These are phyloP conservation scores for Rhododendron mucronatum DNA, from an alignment of 148 eudicot genomes.

Conservation along the genomic window DNA sequence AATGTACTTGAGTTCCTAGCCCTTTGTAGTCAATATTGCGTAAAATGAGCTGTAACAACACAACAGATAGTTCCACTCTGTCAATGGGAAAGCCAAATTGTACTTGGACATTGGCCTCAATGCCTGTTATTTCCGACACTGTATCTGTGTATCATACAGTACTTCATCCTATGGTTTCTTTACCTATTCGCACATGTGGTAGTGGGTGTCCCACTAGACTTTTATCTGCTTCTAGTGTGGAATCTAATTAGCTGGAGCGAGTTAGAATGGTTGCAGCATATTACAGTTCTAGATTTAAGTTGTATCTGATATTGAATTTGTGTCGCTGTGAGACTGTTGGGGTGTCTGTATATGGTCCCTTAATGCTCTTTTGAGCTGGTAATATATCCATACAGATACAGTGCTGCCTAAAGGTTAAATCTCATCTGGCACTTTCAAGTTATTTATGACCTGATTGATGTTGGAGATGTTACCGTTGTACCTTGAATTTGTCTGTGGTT, in stretches of 20 bases:
- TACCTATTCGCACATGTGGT: background rate
- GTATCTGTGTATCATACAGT: background rate
- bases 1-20: background rate
- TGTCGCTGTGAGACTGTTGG: background rate
- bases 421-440: constrained; percentile 5
- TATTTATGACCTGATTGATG: background rate
- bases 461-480: background rate
- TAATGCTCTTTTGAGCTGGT: background rate
- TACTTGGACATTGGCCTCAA: background rate
- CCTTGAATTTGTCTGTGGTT: background rate
- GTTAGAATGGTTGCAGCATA: background rate
- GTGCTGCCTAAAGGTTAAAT: background rate
- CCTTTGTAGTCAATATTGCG: background rate
- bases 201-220: background rate
- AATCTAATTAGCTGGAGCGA: background rate
- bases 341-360: background rate
- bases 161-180: background rate
- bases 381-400: background rate
- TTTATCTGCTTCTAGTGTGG: background rate
- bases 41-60: background rate
- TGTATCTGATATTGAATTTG: background rate
- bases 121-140: background rate
- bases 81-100: background rate
- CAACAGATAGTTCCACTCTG: background rate
- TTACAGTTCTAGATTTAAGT: background rate